Base-by-base conservation (phyloP, 169 alveolate species). In the Eimeria praecox region DNA sequence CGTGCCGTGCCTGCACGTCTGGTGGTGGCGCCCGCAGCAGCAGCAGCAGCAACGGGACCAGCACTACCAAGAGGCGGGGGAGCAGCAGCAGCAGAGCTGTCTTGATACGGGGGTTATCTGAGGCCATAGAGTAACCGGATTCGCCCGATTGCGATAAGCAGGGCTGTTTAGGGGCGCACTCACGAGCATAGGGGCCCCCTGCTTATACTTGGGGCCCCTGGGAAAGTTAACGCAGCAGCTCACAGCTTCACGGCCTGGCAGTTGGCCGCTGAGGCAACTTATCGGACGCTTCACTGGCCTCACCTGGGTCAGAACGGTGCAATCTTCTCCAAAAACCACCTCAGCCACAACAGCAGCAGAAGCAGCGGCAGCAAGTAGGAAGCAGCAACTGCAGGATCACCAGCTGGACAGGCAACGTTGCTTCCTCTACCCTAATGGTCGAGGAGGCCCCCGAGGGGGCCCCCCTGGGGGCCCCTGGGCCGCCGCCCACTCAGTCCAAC, bases 381-480 rank as follows among this genome's bases (percentile, higher is more conserved):
- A 33, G 69, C 69, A 78, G 69, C 89, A 42, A 69, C 56, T 20
- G 42, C 62, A 78, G 89, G 64, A 5, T 30, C 89, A 78, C 64
- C 42, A 42, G 89, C 69, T 22, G 27, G 89, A 38, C 85, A 16
- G 30, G 14, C n/a, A 16, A 30, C 52, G 52, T 35, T 73, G 85
- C 33, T 12, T 35, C 52, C 27, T 20, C 30, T 22, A 9, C 9
- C 56, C 75, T 33, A 20, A 83, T 83, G 91, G 75, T 38, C 40
- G 91, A 83, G 91, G 91, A 83, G 91, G 91, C 75, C 91, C 30
- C 91, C 46, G 91, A 54, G 77, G 91, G 75, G 91, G 77, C 40
- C 75, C 91, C 91, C n/a, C 66, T 40, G 75, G 75, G 91, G 77
- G 52, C 91, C 75, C 75, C 91, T 52, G 75, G 66, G 20, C 75